Evolutionary conservation across 805 yeast species (phyloP), one percentile per base, ranked within the genome.

Genomic region (Wickerhamomyces bisporus): DNA sequence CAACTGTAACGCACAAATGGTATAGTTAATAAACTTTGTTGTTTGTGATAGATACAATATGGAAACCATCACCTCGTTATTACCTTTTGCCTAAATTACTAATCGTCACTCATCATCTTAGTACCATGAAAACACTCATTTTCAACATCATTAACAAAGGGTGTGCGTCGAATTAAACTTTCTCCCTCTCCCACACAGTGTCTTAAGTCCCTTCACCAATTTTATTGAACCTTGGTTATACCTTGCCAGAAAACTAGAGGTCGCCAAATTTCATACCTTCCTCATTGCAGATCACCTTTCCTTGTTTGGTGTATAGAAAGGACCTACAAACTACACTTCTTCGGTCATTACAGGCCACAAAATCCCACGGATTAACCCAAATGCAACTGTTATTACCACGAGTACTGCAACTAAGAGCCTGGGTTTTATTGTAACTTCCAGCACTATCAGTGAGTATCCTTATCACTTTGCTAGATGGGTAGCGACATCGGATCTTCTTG

Each of bases 371-470:
- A 44, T 44, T 31, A 63, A 60, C 28, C 64, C 63, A 9, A 51
- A 57, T 40, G 58, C 60, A n/a, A 48, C 53, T 18, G 52, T 60
- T 20, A 42, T 55, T 14, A 50, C 41, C 21, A 57, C 64, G 65
- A 68, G 70, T 14, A 58, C 63, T 2, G 70, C 60, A 10, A 66
- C 71, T 8, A 47, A 60, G 34, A 60, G 57, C 30, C 44, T 66
- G 27, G 47, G 60, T 8, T 66, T 65, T 42, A 71, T 66, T 6
- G 47, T 66, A 19, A 66, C 71, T 3, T 60, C 61, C 28, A 56
- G 65, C n/a, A 66, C 71, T 7, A 58, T 67, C 19, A 63, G 66
- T 38, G 71, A 66, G 33, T 58, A 56, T 13, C 71, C 71, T 1
- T 65, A 62, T 36, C 21, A 23, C 19, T 16, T 26, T n/a, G 13